Conservation (phyloP, 306 rosid genomes). For the Lagenaria siceraria region DNA sequence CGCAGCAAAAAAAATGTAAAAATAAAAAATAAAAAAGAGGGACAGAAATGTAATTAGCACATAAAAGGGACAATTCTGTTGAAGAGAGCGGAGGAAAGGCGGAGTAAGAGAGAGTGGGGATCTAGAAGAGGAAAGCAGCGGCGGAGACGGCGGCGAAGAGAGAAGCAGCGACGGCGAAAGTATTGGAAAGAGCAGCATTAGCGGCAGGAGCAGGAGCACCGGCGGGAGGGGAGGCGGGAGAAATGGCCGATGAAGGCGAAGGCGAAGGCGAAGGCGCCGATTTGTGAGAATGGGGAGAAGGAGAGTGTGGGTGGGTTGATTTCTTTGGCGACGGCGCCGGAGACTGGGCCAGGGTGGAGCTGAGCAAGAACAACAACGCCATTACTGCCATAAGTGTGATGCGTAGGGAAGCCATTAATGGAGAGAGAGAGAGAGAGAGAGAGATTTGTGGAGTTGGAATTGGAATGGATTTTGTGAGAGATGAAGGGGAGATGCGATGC, state of each 20-base stretch:
- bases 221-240: neutral
- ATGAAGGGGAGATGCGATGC: neutral
- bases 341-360: neutral
- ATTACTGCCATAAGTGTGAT: neutral
- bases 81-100: too few species aligned
- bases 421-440: neutral
- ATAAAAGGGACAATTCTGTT: too few species aligned
- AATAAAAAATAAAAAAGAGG: too few species aligned
- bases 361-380: neutral
- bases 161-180: neutral
- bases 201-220: neutral
- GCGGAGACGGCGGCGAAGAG: neutral
- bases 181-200: neutral
- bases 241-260: neutral
- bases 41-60: too few species aligned
- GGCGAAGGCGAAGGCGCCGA: neutral
- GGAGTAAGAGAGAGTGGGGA: neutral
- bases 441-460: neutral
- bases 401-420: neutral
- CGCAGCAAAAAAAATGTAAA: too few species aligned
- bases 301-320: neutral
- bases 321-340: neutral
- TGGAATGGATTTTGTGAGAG: neutral
- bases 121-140: neutral
- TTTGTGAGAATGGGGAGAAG: neutral